Base-by-base conservation (phyloP, 495 filamentous ascomycete species). In the Penicillium pulvis region DNA sequence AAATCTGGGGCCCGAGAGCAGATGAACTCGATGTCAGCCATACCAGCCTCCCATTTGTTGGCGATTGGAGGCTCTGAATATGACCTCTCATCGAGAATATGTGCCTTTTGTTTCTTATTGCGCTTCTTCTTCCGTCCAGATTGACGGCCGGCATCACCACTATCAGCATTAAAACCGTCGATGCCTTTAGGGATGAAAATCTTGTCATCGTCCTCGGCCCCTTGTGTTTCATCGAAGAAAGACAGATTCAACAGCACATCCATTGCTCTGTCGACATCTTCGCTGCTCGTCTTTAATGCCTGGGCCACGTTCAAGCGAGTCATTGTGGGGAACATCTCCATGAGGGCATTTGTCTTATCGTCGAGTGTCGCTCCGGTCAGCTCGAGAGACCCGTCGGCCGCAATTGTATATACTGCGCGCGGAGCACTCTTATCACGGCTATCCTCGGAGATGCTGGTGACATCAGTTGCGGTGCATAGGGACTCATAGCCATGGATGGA, bases 171-270 rank as follows among this genome's bases (percentile, higher is more conserved):
- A 64, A 97, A 97, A 0, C 84, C 92, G 56, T 97, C 91, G 11
- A 97, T 75, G 2, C 93, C 90, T 67, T 88, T 91, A 2, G 82
- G 82, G 12, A 84, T 68, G 5, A 61, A 65, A 1, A 71, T 63
- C 23, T 80, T 76, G 2, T 76, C 75, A 1, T 68, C 73, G 7
- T 30, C 72, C 19, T 69, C 66, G 16, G 54, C 59, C 1, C 55
- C 17, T n/a, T 71, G 63, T 3, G 76, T 72, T 35, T 90, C 80
- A 42, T 89, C 82, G 16, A 97, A 84, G 67, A 84, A 90, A 10
- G 86, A 80, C 6, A 87, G 78, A 55, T 87, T 94, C 11, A 97
- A 79, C 3, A 98, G 77, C 48, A 91, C 86, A 67, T 98, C 92
- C 60, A 95, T 86, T 2, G 92, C 83, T 19, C 79, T 79, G n/a